Base-by-base conservation (phyloP, 805 yeast genomes). In the Zygoascus bituminiphila region DNA sequence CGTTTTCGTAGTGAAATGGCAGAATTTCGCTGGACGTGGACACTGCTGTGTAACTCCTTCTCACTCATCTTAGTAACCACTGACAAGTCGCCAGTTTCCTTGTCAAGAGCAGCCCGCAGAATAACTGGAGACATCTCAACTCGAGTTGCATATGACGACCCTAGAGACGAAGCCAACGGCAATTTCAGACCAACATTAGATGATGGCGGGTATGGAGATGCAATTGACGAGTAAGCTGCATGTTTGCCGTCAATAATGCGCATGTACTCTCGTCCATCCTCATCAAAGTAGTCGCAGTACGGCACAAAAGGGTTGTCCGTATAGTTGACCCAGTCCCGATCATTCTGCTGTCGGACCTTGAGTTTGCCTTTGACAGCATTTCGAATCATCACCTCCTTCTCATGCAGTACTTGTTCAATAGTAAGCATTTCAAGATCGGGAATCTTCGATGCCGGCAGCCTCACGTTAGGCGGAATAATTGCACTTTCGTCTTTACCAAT, bases 361-460 rank as follows among this genome's bases (percentile, higher is more conserved):
- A 91, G 73, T 62, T 87, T 85, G 56, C 87, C 95, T 53, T 81
- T 78, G 44, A 93, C 96, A n/a, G 87, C 94, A 48, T 81, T 77
- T 53, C 81, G 81, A 52, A 89, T 82, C 5, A 86, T 82, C 48
- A 75, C 81, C 52, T 87, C 83, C 65, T 88, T 87, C 53, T 82
- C 89, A 43, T 77, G 72, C 44, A 85, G 67, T 20, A 88, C 80
- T 42, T 79, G 75, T 47, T 84, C 85, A 9, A 88, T 89, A 5
- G 95, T 86, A 21, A 84, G 82, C 51, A 91, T 71, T 42, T 88
- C 95, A 75, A 89, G 75, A 65, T 91, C 97, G 14, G 98, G 97
- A 54, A 91, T 85, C 65, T 88, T 86, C 1, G 96, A 84, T 35
- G 93, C 83, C 2, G 96, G 95, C 36, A 88, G 65, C 58, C 84